Base-by-base conservation (phyloP, 176 grass and related monocot genomes). In the Hordeum marinum region DNA sequence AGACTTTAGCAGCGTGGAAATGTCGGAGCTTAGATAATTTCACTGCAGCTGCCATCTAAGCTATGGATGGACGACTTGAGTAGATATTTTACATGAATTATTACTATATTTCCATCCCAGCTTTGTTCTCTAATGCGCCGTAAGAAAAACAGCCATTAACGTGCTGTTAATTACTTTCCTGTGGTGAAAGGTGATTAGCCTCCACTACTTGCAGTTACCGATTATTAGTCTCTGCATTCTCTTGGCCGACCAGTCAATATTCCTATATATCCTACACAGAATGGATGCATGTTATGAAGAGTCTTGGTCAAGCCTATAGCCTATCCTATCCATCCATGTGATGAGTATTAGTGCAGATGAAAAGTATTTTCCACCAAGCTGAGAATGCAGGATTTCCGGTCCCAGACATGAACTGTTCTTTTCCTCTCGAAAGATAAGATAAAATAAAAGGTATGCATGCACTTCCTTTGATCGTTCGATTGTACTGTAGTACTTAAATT, bases 281-380 rank as follows among this genome's bases (percentile, higher is more conserved):
- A 79, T 83, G 65, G 21, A 35, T 58, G 34, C 61, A 54, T 35
- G 50, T 42, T 27, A 50, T 24, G 39, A 80, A 82, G 63, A 71
- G 15, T 72, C 81, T 64, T 73, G 87, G 75, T 84, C 87, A 79
- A 80, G 65, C 75, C 68, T 57, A 57, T 57, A 57, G 15, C 48
- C 6, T 52, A 52, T 18, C 15, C 15, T 84, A 13, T 17, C 11
- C 57, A 72, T 31, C 57, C 42, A 13, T 45, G 55, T 20, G 15
- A 21, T 43, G 37, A 3, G 13, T 73, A 27, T 52, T 52, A 7
- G 48, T 8, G 54, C 20, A 37, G 29, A 58, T 9, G 34, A 58
- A 80, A 8, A 11, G 18, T n/a, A 75, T 23, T 80, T 89, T 48
- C 26, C 82, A 79, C 3, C 1, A 0, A 66, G 34, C 4, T 58